Evolutionary conservation across 768 basidiomycete genomes (phyloP).

Genomic region (Gymnopilus junonius): DNA sequence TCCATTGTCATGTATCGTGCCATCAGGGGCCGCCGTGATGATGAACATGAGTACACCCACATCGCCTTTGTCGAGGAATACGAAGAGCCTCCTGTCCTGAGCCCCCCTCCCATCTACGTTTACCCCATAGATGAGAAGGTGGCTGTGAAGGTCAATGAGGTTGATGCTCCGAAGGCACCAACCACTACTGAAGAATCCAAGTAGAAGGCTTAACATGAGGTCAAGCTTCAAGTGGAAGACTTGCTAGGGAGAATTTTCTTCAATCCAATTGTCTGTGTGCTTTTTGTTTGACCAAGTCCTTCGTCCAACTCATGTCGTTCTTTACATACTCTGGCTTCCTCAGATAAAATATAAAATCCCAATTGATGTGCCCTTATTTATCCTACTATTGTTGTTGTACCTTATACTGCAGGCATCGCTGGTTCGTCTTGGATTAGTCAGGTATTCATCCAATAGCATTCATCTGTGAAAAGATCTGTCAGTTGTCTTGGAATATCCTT

Average conservation of each 20-base stretch:
- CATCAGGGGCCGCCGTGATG: conserved; percentile 45
- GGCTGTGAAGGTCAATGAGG: conserved; percentile 19
- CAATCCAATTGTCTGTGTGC: neutral
- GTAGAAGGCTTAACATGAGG: conserved; percentile 10
- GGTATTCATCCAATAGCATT: neutral
- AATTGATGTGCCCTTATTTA: neutral
- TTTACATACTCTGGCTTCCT: neutral
- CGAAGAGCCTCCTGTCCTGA: conserved; percentile 45
- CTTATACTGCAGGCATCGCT: neutral
- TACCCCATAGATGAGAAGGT: conserved; percentile 55
- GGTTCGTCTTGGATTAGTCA: neutral
- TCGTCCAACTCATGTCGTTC: neutral
- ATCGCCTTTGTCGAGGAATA: conserved; percentile 43
- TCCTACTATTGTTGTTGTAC: neutral
- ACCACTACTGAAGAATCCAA: conserved; percentile 14
- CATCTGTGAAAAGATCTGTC: neutral
- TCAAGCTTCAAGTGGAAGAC: too few species aligned
- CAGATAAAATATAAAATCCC: neutral
- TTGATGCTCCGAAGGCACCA: conserved; percentile 6
- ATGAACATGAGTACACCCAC: conserved; percentile 44
- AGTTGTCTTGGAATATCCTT: neutral
- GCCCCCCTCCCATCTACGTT: conserved; percentile 63
- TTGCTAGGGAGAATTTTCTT: too few species aligned
- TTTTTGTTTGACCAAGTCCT: neutral
- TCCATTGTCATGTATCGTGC: conserved; percentile 63